Evolutionary conservation across 2,329 filamentous ascomycete genomes (phyloP), one percentile per base, ranked within the genome.

Genomic region (Ophiosphaerella narmari): DNA sequence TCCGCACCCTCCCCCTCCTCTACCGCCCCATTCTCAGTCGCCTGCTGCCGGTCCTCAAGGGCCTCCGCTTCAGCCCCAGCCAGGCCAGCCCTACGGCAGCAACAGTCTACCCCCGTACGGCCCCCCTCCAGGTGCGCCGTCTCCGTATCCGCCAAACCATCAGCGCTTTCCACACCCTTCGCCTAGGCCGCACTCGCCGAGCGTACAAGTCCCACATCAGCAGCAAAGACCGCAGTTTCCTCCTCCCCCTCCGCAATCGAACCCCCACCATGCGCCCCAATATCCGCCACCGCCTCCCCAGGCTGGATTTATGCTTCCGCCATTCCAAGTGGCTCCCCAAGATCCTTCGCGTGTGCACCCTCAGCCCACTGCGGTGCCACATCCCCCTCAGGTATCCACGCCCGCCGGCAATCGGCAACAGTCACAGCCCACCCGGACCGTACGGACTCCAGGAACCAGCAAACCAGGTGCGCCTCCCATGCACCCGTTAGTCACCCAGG

Each of bases 311-410:
- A 77, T 78, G 73, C 67, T 79, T 32, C 76, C 76, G 39, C 76
- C 77, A 4, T 80, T 79, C 57, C 75, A 77, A 46, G 74, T 78
- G 11, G 66, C 70, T n/a, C 71, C 73, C 7, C 77, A 79, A 52
- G 75, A 76, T 41, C 74, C 73, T 5, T 73, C 65, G 40, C 67
- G 66, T 52, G 65, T 68, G 9, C 69, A 72, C 46, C 72, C 73
- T 18, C 71, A 70, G 36, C 53, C 67, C 11, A 29, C 55, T 8
- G 55, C 61, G 36, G 52, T 56, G 13, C 60, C 62, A 36, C 66
- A 67, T 23, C 57, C 68, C 40, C 55, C 64, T 13, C 63, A 65
- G 16, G 54, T 63, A 2, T 68, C 68, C 6, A 72, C 71, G 14
- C 70, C 68, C 29, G 50, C 55, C 2, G 58, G 51, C 43, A 57